Evolutionary conservation across 106 monocot species (phyloP), one percentile per base, ranked within the genome.

Genomic region (Phalaenopsis equestris): DNA sequence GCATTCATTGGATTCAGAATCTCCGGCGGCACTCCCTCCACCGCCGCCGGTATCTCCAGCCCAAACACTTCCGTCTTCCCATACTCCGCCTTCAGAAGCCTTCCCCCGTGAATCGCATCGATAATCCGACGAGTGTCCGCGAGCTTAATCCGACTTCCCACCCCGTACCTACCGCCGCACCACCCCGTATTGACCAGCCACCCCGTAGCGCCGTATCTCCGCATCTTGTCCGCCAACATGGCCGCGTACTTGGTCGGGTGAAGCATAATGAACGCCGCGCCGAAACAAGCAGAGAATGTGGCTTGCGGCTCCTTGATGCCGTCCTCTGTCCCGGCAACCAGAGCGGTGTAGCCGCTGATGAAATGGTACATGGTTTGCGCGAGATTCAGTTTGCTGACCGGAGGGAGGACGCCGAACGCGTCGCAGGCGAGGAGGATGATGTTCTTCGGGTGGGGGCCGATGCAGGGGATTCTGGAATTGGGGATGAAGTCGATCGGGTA

Each of bases 141-240:
- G 91, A 79, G 42, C 87, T 86, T 96, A 67, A 96, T 93, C 41
- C 96, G 90, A 37, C 80, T 96, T 61, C 96, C 96, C 37, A 90
- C 90, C 23, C 96, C 96, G 81, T 96, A 96, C 91, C 93, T 91
- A 87, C 96, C 96, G 77, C 96, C 96, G 61, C 90, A 93, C 96
- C 96, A 96, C 17, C 96, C 96, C 14, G 88, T 88, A 82, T 88
- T 88, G 37, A 88, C 88, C 36, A 88, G 83, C 85, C 85, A 88
- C 23, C 80, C 88, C 43, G 83, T 85, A 15, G 86, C 83, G 42
- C 83, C 88, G 52, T 80, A 83, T 68, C 56, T 83, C 79, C 81
- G 83, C 88, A 88, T 88, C 80, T 88, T 88, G 47, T 86, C 88
- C 18, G 86, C 88, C 75, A 88, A 68, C 88, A 88, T 88, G 5